phyloP scores from a whole-genome alignment of 495 filamentous ascomycete genomes.

The Daldinia childiae region DNA sequence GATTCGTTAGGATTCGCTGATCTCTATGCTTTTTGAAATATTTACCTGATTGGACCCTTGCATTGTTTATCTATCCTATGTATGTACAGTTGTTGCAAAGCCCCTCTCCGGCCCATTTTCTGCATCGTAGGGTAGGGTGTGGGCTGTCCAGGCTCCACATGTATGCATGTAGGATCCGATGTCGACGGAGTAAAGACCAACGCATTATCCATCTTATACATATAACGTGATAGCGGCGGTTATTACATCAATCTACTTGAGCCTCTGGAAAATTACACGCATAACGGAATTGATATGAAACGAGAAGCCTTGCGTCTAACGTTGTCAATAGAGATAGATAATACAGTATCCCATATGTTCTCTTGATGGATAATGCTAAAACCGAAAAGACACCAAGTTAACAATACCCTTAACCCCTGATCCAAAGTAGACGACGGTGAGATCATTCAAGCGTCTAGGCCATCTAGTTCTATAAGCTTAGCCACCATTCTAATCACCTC shows the following conservation, averaged over 20 bases:
- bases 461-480: conserved; percentile 85
- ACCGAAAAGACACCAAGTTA: neutral
- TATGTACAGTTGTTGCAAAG: neutral
- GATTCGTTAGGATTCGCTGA: neutral
- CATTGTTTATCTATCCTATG: neutral
- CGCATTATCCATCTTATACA: neutral
- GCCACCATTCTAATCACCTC: conserved; percentile 81
- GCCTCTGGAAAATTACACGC: neutral
- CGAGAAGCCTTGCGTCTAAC: neutral
- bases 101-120: neutral
- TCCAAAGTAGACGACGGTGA: neutral
- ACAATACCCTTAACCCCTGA: neutral
- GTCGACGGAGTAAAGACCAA: neutral
- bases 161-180: neutral
- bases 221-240: neutral
- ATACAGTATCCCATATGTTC: neutral
- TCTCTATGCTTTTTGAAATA: neutral
- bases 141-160: neutral
- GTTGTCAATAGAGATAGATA: neutral
- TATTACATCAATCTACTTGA: neutral
- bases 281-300: neutral
- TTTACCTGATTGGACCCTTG: neutral
- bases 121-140: neutral
- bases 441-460: conserved; percentile 68
- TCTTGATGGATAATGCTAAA: neutral